Evolutionary conservation across 2,329 filamentous ascomycete species (phyloP).

Genomic region (Pseudopyrenochaeta lycopersici): DNA sequence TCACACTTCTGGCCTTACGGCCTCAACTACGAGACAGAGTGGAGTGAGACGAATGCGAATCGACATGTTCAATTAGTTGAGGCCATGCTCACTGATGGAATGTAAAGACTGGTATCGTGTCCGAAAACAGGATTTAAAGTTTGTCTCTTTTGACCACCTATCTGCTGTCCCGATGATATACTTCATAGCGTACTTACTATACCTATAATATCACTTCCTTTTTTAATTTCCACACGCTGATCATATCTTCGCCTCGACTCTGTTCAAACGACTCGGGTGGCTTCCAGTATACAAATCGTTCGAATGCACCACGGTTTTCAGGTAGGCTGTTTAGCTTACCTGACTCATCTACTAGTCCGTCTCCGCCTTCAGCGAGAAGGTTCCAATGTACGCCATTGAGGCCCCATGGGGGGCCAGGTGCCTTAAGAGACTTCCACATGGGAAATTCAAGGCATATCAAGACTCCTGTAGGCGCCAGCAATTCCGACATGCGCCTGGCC

Average conservation of each 20-base stretch:
- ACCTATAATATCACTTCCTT: no score
- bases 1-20: conserved; percentile 47
- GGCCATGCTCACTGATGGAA: conserved; percentile 45
- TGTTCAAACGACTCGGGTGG: conserved; percentile 26
- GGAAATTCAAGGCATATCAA: conserved; percentile 78
- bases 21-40: conserved; percentile 46
- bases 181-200: no score
- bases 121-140: neutral
- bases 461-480: conserved; percentile 60
- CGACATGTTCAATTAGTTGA: conserved; percentile 44
- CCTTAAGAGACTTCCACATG: conserved; percentile 69
- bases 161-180: neutral
- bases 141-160: neutral
- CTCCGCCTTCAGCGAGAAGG: conserved; percentile 17
- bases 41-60: conserved; percentile 47
- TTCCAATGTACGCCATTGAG: conserved; percentile 56
- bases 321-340: conserved; percentile 8
- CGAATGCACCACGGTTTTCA: conserved; percentile 13
- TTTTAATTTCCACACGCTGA: conserved; percentile 26
- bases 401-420: conserved; percentile 76
- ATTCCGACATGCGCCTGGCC: conserved; percentile 62
- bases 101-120: conserved; percentile 16
- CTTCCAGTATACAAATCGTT: conserved; percentile 19
- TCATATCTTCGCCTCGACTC: conserved; percentile 21
- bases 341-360: conserved; percentile 16